These are phyloP conservation scores for Amylocystis lapponica DNA, from an alignment of 768 basidiomycete species.

Conservation along the genomic window DNA sequence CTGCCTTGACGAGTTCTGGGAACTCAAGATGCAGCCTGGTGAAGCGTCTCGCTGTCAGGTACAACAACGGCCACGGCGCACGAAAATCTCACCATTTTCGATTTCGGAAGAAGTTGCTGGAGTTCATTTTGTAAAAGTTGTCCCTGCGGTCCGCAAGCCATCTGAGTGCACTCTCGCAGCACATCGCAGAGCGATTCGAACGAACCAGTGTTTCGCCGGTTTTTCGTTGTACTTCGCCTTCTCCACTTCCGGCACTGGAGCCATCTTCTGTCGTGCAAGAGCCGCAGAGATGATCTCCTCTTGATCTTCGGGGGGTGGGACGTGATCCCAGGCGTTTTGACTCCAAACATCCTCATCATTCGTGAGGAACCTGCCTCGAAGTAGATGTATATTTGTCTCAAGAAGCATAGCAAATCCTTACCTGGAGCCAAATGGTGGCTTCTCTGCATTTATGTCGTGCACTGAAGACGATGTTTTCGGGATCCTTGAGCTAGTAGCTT, in stretches of 20 bases:
- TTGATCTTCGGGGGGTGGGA: slow-evolving; percentile 79
- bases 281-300: slow-evolving; percentile 64
- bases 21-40: slow-evolving; percentile 90
- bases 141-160: slow-evolving; percentile 54
- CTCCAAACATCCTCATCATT: slow-evolving; percentile 72
- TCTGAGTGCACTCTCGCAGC: neutral
- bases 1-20: slow-evolving; percentile 72
- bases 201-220: slow-evolving; percentile 68
- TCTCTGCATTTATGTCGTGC: slow-evolving; percentile 45
- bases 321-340: slow-evolving; percentile 91
- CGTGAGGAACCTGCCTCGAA: slow-evolving; percentile 53
- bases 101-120: slow-evolving; percentile 89
- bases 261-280: slow-evolving; percentile 59
- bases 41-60: neutral
- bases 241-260: slow-evolving; percentile 72
- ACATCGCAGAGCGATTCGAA: no score
- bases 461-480: slow-evolving; percentile 52
- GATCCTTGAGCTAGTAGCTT: neutral
- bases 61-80: neutral
- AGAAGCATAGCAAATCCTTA: slow-evolving; percentile 18
- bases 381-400: neutral
- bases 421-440: slow-evolving; percentile 73
- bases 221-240: slow-evolving; percentile 67
- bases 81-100: slow-evolving; percentile 67
- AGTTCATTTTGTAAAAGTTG: slow-evolving; percentile 84